phyloP scores from a whole-genome alignment of 345 rosid species.

The Psidium friedrichsthalianum region DNA sequence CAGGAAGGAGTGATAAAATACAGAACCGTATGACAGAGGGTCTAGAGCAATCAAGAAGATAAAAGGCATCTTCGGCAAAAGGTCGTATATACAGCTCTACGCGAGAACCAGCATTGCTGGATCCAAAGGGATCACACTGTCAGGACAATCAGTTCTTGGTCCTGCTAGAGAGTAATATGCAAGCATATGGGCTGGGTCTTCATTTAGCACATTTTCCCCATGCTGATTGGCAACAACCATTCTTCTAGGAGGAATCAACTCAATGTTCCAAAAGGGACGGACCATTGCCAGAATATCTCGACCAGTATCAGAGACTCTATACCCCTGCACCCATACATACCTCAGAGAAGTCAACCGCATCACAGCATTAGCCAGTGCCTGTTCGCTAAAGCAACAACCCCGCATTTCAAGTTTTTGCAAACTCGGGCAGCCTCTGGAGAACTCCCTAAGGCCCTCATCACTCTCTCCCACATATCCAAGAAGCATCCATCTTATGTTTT shows the following conservation, averaged over 20 bases:
- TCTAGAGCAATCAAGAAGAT: background rate
- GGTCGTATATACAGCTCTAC: slow-evolving; percentile 33
- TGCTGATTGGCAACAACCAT: slow-evolving; percentile 7
- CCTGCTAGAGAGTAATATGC: slow-evolving; percentile 95
- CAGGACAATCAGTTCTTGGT: slow-evolving; percentile 78
- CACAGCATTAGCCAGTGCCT: slow-evolving; percentile 60
- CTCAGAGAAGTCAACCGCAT: slow-evolving; percentile 59
- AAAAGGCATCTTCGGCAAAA: background rate
- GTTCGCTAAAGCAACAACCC: slow-evolving; percentile 79
- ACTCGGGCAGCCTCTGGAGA: slow-evolving; percentile 79
- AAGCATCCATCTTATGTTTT: slow-evolving; percentile 87
- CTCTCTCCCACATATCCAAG: slow-evolving; percentile 75
- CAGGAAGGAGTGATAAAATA: background rate
- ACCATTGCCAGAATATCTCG: slow-evolving; percentile 63
- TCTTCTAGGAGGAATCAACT: slow-evolving; percentile 59
- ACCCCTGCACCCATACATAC: slow-evolving; percentile 96
- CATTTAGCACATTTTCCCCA: slow-evolving; percentile 19
- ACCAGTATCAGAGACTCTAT: slow-evolving; percentile 37
- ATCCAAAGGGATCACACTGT: slow-evolving; percentile 43
- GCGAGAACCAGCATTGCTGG: background rate
- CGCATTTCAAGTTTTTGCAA: slow-evolving; percentile 91
- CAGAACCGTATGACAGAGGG: slow-evolving; percentile 16
- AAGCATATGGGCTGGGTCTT: slow-evolving; percentile 80
- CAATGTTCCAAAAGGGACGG: slow-evolving; percentile 94
- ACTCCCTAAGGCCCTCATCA: slow-evolving; percentile 65